Conservation (phyloP, 495 filamentous ascomycete species). For the Polyplosphaeria fusca region DNA sequence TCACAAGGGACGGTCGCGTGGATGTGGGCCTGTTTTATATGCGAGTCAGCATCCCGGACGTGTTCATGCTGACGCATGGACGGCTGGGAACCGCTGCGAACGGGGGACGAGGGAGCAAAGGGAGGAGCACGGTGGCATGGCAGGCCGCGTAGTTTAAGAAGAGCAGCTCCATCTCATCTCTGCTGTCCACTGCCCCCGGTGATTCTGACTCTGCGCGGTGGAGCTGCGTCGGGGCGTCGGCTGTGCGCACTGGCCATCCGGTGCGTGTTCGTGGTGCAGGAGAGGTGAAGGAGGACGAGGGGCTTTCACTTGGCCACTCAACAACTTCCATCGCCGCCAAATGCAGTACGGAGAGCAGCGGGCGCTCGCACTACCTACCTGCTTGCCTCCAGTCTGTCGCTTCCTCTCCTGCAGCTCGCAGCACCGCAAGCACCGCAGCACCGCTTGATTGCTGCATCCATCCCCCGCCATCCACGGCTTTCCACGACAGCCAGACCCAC, state of each 20-base stretch:
- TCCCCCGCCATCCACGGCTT: conserved; percentile 6
- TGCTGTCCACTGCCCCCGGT: background rate
- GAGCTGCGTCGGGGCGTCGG: background rate
- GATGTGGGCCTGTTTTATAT: conserved; percentile 4
- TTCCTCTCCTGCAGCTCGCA: background rate
- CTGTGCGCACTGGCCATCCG: background rate
- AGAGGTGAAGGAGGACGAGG: background rate
- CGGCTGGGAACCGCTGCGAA: background rate
- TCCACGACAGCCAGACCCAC: conserved; percentile 10
- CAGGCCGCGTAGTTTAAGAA: too few relatives aligned
- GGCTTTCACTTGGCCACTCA: background rate
- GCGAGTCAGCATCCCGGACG: conserved; percentile 35
- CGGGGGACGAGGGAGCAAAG: background rate
- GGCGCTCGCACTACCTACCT: background rate
- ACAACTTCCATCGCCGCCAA: background rate
- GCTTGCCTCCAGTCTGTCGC: background rate
- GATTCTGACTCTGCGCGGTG: background rate
- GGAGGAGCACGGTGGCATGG: background rate
- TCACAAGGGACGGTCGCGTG: conserved; percentile 28
- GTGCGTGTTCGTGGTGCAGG: background rate
- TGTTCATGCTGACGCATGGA: conserved; percentile 17
- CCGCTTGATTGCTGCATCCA: background rate
- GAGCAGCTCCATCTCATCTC: background rate
- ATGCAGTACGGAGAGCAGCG: too few relatives aligned
- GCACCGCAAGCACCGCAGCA: background rate